These are phyloP conservation scores for Phialophora expanda DNA, from an alignment of 2,329 filamentous ascomycete species.

Conservation along the genomic window DNA sequence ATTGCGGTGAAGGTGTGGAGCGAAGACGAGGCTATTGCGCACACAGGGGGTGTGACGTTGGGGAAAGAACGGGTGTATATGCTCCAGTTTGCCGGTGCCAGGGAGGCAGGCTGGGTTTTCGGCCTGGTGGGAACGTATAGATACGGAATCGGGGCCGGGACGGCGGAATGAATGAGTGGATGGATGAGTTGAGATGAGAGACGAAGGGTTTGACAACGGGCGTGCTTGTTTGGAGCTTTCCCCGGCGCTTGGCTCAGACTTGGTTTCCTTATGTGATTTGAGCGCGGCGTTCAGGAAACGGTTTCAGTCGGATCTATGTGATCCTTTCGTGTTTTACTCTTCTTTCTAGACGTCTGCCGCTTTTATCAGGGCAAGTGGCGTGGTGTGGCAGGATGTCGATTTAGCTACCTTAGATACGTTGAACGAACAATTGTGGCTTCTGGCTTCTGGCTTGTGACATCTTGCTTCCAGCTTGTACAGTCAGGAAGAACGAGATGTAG, in stretches of 20 bases:
- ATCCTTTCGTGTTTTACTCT: background rate
- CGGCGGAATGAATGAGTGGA: background rate
- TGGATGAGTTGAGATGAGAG: background rate
- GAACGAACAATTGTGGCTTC: too few relatives aligned
- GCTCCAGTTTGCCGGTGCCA: conserved; percentile 64
- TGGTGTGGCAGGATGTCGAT: too few relatives aligned
- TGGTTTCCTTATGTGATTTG: background rate
- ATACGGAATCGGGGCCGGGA: conserved; percentile 50
- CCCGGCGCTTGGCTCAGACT: background rate
- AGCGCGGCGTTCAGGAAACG: conserved; percentile 12
- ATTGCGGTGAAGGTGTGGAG: conserved; percentile 91
- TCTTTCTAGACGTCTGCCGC: background rate
- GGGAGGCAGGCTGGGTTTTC: conserved; percentile 61
- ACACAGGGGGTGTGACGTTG: conserved; percentile 63
- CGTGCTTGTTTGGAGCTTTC: background rate
- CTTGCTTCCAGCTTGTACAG: too few relatives aligned
- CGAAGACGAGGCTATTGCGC: conserved; percentile 66
- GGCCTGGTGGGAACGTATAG: conserved; percentile 59
- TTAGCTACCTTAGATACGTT: too few relatives aligned
- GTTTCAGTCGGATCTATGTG: background rate
- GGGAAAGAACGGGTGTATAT: conserved; percentile 66
- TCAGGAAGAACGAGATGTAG: too few relatives aligned
- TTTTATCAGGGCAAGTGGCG: background rate
- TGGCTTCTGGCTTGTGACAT: too few relatives aligned
- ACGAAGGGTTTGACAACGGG: background rate